Evolutionary conservation across 2,329 filamentous ascomycete species (phyloP), one percentile per base, ranked within the genome.

Genomic region (Emergomyces orientalis): DNA sequence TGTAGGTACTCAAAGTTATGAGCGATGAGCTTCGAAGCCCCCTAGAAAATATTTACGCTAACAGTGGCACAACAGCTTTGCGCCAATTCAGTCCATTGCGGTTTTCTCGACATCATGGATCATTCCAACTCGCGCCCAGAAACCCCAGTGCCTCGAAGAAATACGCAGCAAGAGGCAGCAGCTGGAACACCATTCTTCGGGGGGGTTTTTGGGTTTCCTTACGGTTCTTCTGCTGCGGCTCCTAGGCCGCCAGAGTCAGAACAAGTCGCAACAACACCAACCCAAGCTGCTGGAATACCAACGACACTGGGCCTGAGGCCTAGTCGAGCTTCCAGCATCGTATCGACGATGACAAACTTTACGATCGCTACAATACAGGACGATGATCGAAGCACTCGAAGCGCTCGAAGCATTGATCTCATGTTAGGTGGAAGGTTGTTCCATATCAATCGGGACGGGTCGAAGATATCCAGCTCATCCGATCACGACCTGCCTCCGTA

Each of bases 401-500:
- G 66, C 62, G 67, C 67, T 7, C 65, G 68, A 47, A 73, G 71
- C 60, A 68, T 73, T 52, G 71, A 73, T 62, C 63, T 73, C 41
- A 63, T 69, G 43, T 60, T 71, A 37, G 71, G 69, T 17, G 68
- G 67, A 8, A 69, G 68, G 60, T 62, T 67, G 43, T 73, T 73
- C 61, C 64, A 71, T 25, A 73, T 73, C 63, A 71, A 68, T 63
- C 69, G 71, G 55, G 71, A 73, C 63, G 71, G 69, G 2, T 73
- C 71, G 4, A 65, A 62, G 30, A 67, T 72, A 52, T 70, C 69
- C 17, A 66, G 67, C 27, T 57, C 55, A 25, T 62, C 67, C 22
- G 64, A 65, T 37, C 59, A 59, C 22, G 63, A 62, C 51, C 60
- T 68, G 19, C 68, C 68, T 39, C 66, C 67, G 2, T 69, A 69